Percentiles rank a stretch among this genome's conserved stretches.
These are phyloP conservation scores for Phylloporus sp. DNA, from an alignment of 1,284 basidiomycete species.

Conservation along the genomic window DNA sequence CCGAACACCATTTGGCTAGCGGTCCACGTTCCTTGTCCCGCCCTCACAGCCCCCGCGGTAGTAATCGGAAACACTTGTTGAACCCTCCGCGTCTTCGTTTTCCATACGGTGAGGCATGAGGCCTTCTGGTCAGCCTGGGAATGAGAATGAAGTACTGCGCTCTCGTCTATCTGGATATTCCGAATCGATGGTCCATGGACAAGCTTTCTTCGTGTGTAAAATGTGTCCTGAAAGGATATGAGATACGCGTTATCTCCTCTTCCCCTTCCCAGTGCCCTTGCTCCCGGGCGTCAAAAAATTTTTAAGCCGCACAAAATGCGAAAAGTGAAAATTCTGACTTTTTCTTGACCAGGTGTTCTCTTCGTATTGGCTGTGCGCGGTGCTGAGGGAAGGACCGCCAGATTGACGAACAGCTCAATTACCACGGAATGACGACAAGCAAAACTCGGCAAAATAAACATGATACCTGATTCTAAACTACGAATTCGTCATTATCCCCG, in stretches of 20 bases:
- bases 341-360: constrained; percentile 22
- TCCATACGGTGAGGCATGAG: constrained; percentile 30
- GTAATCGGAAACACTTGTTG: constrained; percentile 23
- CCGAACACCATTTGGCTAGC: background rate
- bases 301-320: constrained; percentile 11
- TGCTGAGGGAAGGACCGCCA: background rate
- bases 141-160: constrained; percentile 31
- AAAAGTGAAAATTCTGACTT: constrained; percentile 21
- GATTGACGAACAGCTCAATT: constrained; percentile 3
- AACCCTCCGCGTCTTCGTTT: constrained; percentile 23
- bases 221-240: constrained; percentile 4
- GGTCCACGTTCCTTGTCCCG: constrained; percentile 13
- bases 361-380: constrained; percentile 24
- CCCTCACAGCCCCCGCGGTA: constrained; percentile 19
- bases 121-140: constrained; percentile 21
- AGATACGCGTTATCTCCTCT: constrained; percentile 44
- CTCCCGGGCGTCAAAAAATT: constrained; percentile 15
- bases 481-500: constrained; percentile 31
- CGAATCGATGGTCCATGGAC: constrained; percentile 22
- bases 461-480: constrained; percentile 23
- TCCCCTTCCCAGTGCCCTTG: background rate
- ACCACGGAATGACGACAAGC: constrained; percentile 19
- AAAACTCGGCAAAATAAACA: constrained; percentile 25
- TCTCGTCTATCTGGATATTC: constrained; percentile 22
- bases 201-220: constrained; percentile 24